These are phyloP conservation scores for Taxawa tesnikishii DNA, from an alignment of 2,329 filamentous ascomycete genomes.

Conservation along the genomic window DNA sequence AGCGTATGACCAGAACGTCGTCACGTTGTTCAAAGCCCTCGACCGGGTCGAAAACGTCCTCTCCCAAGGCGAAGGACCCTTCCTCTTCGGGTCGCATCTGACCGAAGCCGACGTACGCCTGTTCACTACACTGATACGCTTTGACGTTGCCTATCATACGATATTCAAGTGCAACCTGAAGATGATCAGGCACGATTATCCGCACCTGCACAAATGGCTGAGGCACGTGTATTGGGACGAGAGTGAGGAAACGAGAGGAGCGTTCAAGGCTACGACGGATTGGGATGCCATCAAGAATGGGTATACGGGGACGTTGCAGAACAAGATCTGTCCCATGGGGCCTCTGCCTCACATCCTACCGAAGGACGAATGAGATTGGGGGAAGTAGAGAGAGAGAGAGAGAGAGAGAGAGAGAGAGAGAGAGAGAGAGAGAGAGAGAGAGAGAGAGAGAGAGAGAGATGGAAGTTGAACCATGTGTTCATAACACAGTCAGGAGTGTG, in stretches of 20 bases:
- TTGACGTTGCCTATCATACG: constrained; percentile 71
- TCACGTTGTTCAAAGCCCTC: constrained; percentile 60
- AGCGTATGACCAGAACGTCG: constrained; percentile 68
- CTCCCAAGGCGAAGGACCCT: constrained; percentile 40
- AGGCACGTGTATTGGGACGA: constrained; percentile 35
- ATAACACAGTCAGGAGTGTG: too few species aligned
- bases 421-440: too few species aligned
- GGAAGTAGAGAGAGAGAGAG: neutral
- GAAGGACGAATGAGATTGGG: constrained; percentile 34
- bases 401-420: too few species aligned
- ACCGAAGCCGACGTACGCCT: constrained; percentile 77
- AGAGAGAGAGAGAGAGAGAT: too few species aligned
- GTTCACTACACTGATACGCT: constrained; percentile 55
- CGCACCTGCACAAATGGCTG: constrained; percentile 33
- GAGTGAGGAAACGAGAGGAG: constrained; percentile 26
- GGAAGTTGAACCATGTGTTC: too few species aligned
- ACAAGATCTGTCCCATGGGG: constrained; percentile 12
- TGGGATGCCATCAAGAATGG: constrained; percentile 23
- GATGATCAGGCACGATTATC: constrained; percentile 50
- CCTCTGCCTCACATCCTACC: constrained; percentile 15
- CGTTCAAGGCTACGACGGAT: constrained; percentile 31
- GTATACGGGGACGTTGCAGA: constrained; percentile 11
- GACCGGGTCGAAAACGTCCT: constrained; percentile 67
- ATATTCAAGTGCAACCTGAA: constrained; percentile 66
- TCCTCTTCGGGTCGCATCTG: constrained; percentile 60